These are phyloP conservation scores for Kluyveromyces aestuarii DNA, from an alignment of 805 yeast species.

Conservation along the genomic window DNA sequence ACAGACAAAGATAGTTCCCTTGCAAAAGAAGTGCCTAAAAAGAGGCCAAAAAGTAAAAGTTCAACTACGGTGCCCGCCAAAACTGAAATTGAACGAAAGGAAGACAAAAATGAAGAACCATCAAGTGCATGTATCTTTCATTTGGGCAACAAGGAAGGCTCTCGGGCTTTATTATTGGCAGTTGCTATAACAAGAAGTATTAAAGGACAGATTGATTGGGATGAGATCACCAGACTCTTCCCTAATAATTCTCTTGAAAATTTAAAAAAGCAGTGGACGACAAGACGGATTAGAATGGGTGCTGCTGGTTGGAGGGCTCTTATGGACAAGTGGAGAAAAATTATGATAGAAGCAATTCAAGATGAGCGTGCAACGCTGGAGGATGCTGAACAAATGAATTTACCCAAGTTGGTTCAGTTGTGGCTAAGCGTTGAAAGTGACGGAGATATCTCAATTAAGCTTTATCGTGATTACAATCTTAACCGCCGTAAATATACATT, in stretches of 20 bases:
- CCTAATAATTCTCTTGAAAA: slow-evolving; percentile 33
- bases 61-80: neutral
- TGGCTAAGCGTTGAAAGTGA: slow-evolving; percentile 53
- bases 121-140: slow-evolving; percentile 10
- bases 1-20: neutral
- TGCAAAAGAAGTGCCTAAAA: neutral
- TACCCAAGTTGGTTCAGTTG: slow-evolving; percentile 42
- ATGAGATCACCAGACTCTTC: slow-evolving; percentile 42
- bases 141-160: slow-evolving; percentile 34
- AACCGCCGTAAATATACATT: slow-evolving; percentile 41
- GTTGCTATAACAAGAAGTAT: slow-evolving; percentile 62
- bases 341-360: slow-evolving; percentile 50
- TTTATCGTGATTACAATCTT: slow-evolving; percentile 33
- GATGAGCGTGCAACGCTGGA: slow-evolving; percentile 41
- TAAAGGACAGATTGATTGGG: slow-evolving; percentile 57
- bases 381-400: slow-evolving; percentile 43
- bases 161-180: slow-evolving; percentile 48
- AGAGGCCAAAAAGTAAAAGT: neutral
- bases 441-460: slow-evolving; percentile 8
- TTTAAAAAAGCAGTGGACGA: slow-evolving; percentile 55
- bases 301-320: slow-evolving; percentile 45
- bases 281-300: slow-evolving; percentile 52
- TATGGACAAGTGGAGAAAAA: slow-evolving; percentile 53
- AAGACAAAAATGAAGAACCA: neutral
- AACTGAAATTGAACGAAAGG: neutral